Evolutionary conservation across 345 rosid genomes (phyloP), one percentile per base, ranked within the genome.

Genomic region (Dipteronia dyeriana): DNA sequence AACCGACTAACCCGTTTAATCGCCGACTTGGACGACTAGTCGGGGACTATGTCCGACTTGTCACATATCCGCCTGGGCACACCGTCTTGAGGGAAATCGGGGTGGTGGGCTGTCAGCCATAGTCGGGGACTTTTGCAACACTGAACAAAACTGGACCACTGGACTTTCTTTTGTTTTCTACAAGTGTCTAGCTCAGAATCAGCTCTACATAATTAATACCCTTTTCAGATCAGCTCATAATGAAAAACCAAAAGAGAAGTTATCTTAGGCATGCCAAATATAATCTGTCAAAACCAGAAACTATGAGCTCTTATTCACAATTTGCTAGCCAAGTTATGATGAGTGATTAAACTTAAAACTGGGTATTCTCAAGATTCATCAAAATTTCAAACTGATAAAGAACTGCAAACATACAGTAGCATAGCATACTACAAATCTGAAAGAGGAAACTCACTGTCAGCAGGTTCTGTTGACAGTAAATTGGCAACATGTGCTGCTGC

Each of bases 401-500:
- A 26, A 71, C 7, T 11, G 56, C 43, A 69, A 64, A 56, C 0
- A 7, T 8, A 47, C 53, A 77, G 66, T 16, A 62, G 49, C 43
- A 59, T 22, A 22, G 12, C 41, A 80, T 20, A 66, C 65, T 39
- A 76, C 68, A 73, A 4, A 31, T 34, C 63, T 69, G 66, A n/a
- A 49, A 74, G 26, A 68, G 61, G 66, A 85, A 81, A 89, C 98
- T 77, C 89, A 96, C 99, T 90, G 79, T 90, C 97, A 84, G 94
- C 86, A 49, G 98, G 98, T 86, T 96, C 99, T 5, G 94, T 89
- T 7, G 98, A 90, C 85, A 96, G 81, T 83, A 96, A 81, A 83
- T 89, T 96, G 71, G 94, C 94, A 74, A 92, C 99, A 88, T 96
- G 98, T 68, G 94, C 90, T 67, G 97, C 98, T 34, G 99, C 87